Percentiles rank a stretch among this genome's conserved stretches.
Evolutionary conservation across 345 rosid genomes (phyloP).

Genomic region (Anacardium occidentale): DNA sequence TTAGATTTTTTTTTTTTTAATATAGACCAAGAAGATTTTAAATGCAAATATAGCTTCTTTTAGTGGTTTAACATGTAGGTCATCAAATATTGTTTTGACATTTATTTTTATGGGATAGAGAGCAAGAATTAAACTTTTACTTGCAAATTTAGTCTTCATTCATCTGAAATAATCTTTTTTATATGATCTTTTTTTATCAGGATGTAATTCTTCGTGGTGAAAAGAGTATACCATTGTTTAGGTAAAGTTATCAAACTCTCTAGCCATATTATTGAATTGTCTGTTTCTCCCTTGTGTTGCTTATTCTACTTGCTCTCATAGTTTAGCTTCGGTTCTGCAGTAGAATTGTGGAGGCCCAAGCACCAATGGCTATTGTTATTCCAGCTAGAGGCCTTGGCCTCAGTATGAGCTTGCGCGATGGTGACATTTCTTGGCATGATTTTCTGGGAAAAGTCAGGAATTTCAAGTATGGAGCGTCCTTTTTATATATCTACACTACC

Average conservation of each 20-base stretch:
- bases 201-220: constrained; percentile 87
- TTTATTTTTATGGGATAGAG: too few species aligned
- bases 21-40: background rate
- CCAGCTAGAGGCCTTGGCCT: constrained; percentile 53
- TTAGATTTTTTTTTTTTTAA: background rate
- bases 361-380: constrained; percentile 78
- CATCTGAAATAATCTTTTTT: constrained; percentile 11
- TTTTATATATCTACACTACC: background rate
- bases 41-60: background rate
- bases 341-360: constrained; percentile 81
- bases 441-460: constrained; percentile 56
- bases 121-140: background rate
- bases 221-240: constrained; percentile 83
- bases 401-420: constrained; percentile 60
- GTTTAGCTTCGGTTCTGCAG: constrained; percentile 52
- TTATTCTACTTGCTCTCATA: constrained; percentile 29
- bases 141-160: background rate
- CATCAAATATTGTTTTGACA: too few species aligned
- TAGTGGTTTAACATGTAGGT: too few species aligned
- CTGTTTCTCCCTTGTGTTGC: constrained; percentile 1
- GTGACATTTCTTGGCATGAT: constrained; percentile 79
- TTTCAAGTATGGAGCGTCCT: constrained; percentile 43
- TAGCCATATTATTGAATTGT: constrained; percentile 6
- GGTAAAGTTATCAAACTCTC: constrained; percentile 52
- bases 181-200: constrained; percentile 33